phyloP scores from a whole-genome alignment of 2,329 filamentous ascomycete genomes.

The Dactylellina cionopaga region DNA sequence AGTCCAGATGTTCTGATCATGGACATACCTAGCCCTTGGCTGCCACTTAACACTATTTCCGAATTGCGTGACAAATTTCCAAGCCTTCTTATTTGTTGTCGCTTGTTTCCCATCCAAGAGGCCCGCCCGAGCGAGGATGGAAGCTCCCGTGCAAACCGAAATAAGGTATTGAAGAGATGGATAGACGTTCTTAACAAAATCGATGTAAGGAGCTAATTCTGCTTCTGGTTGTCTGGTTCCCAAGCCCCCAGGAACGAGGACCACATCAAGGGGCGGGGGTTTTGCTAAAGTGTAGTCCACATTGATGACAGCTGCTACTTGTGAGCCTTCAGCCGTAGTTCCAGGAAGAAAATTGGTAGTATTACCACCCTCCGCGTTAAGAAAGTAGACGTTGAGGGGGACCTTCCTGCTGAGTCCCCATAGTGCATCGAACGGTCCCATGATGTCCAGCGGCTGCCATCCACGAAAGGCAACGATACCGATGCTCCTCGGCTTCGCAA shows the following conservation, averaged over 20 bases:
- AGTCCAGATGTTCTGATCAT: conserved; percentile 74
- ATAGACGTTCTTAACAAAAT: conserved; percentile 63
- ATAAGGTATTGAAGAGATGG: conserved; percentile 68
- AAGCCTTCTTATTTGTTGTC: conserved; percentile 72
- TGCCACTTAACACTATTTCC: conserved; percentile 70
- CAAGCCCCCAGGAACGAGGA: conserved; percentile 73
- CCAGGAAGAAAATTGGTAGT: conserved; percentile 56
- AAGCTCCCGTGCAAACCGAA: conserved; percentile 74
- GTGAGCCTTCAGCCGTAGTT: background rate
- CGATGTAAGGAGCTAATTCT: background rate
- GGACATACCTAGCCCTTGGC: conserved; percentile 70
- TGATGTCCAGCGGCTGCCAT: conserved; percentile 62
- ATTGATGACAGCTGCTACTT: background rate
- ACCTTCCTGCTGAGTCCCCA: conserved; percentile 59
- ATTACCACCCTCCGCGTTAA: conserved; percentile 59
- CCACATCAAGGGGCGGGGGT: conserved; percentile 65
- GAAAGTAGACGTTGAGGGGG: conserved; percentile 58
- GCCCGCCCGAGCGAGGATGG: conserved; percentile 69
- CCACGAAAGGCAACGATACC: conserved; percentile 60
- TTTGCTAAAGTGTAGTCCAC: background rate
- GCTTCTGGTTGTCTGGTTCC: conserved; percentile 64
- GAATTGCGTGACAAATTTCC: conserved; percentile 61
- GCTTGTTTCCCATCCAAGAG: conserved; percentile 70
- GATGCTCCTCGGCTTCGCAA: conserved; percentile 34
- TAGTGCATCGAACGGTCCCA: conserved; percentile 65